A percentile compares a stretch with the other conserved stretches of the same genome.
These are phyloP conservation scores for Catunica adiposa DNA, from an alignment of 2,329 filamentous ascomycete species.

Conservation along the genomic window DNA sequence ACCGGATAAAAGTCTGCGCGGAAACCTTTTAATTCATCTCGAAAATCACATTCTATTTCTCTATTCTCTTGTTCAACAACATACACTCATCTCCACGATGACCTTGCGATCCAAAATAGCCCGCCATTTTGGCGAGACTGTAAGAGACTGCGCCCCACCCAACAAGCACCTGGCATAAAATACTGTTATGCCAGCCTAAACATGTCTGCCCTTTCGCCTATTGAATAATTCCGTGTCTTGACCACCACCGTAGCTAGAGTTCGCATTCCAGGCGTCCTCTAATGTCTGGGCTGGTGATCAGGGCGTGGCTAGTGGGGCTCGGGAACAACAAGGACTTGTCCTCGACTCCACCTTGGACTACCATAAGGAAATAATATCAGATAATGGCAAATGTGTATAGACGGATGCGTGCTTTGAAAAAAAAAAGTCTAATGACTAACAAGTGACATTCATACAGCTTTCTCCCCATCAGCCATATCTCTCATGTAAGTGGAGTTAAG, in stretches of 20 bases:
- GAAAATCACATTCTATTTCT: too few relatives aligned
- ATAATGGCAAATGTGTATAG: not conserved
- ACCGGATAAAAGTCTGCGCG: too few relatives aligned
- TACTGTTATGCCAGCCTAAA: too few relatives aligned
- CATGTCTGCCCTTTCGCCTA: too few relatives aligned
- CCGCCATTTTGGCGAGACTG: constrained; percentile 33
- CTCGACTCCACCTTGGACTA: too few relatives aligned
- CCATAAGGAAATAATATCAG: not conserved
- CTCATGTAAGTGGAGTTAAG: constrained; percentile 25
- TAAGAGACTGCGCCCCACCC: constrained; percentile 19
- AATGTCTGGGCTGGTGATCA: not conserved
- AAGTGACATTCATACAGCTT: constrained; percentile 16
- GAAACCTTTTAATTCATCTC: too few relatives aligned
- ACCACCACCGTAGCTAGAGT: not conserved
- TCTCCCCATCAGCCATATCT: constrained; percentile 28
- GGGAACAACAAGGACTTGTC: not conserved
- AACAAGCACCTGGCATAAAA: not conserved
- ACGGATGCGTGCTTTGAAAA: too few relatives aligned
- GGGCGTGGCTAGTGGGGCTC: not conserved
- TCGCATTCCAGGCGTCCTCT: not conserved
- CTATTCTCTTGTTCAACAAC: too few relatives aligned
- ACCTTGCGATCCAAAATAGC: constrained; percentile 24
- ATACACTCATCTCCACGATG: constrained; percentile 15
- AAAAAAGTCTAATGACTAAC: not conserved
- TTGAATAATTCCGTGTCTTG: too few relatives aligned